A percentile compares a stretch with the other conserved stretches of the same genome.
Conservation (phyloP, 2,329 filamentous ascomycete genomes). For the Pyrenochaeta sp. region DNA sequence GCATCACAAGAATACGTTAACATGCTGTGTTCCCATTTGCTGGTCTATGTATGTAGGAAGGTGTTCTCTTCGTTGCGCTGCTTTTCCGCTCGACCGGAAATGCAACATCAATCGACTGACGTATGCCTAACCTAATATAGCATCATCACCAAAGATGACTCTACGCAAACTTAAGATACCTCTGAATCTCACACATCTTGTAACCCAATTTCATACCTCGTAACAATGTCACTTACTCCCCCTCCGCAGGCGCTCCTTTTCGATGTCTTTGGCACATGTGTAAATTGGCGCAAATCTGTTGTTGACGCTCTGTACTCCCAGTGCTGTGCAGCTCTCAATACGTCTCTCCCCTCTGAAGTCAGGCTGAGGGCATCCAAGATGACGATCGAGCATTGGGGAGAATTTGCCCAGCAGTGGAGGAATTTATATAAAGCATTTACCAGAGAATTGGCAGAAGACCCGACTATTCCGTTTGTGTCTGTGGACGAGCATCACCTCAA, state of each 20-base stretch:
- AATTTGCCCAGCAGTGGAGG: constrained; percentile 76
- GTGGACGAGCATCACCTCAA: constrained; percentile 76
- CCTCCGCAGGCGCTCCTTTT: constrained; percentile 69
- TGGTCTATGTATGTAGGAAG: too few relatives aligned
- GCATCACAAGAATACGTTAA: too few relatives aligned
- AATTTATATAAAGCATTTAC: constrained; percentile 70
- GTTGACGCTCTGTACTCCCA: constrained; percentile 63
- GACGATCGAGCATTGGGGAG: constrained; percentile 65
- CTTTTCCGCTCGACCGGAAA: constrained; percentile 14
- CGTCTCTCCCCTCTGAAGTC: constrained; percentile 56
- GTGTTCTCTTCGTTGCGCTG: constrained; percentile 1
- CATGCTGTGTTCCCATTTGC: too few relatives aligned
- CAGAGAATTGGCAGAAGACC: constrained; percentile 56
- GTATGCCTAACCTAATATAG: constrained; percentile 18
- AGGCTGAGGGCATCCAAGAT: constrained; percentile 60
- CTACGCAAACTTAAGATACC: constrained; percentile 20
- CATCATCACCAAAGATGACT: constrained; percentile 13
- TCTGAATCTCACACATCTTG: constrained; percentile 8
- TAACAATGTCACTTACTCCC: constrained; percentile 34
- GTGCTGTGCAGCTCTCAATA: constrained; percentile 58
- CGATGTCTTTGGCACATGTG: constrained; percentile 81
- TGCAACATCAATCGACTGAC: constrained; percentile 17
- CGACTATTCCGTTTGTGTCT: constrained; percentile 64
- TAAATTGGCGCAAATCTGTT: constrained; percentile 78
- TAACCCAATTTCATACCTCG: constrained; percentile 7